Evolutionary conservation across 352 stramenopile species (phyloP).

Genomic region (Phytopythium helicoides): DNA sequence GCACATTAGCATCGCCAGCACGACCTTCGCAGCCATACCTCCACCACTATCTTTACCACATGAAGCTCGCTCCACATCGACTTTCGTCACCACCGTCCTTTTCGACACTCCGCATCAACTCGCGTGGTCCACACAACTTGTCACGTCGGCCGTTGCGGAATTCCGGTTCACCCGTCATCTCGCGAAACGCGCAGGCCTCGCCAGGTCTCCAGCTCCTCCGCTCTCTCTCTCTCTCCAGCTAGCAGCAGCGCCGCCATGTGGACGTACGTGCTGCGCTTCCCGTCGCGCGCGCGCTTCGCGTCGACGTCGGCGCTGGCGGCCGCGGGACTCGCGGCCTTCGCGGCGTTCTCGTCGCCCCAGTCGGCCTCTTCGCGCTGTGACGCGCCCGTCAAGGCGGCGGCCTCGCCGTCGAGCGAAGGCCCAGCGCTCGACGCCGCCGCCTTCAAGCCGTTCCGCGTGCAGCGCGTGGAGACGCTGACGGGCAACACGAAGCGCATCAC

Average conservation of each 20-base stretch:
- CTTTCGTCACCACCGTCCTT: no score
- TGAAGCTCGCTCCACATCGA: no score
- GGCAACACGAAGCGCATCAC: conserved; percentile 81
- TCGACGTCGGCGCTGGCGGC: conserved; percentile 31
- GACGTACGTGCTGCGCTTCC: conserved; percentile 52
- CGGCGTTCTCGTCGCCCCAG: conserved; percentile 16
- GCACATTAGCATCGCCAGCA: no score
- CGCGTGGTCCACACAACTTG: background rate
- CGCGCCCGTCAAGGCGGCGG: conserved; percentile 13
- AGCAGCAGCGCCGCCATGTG: conserved; percentile 19
- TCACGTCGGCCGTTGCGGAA: background rate
- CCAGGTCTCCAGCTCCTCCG: background rate
- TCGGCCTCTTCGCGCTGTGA: conserved; percentile 14
- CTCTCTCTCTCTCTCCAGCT: background rate
- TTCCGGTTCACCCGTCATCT: conserved; percentile 9
- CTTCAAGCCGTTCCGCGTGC: conserved; percentile 77
- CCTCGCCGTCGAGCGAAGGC: conserved; percentile 4
- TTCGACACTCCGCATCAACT: no score
- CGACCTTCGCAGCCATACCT: no score
- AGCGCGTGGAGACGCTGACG: conserved; percentile 62
- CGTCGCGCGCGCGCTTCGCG: conserved; percentile 30
- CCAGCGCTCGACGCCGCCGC: conserved; percentile 57
- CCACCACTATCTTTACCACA: no score
- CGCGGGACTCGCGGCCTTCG: conserved; percentile 39
- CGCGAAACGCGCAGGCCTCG: background rate